A percentile compares a stretch with the other conserved stretches of the same genome.
Evolutionary conservation across 768 basidiomycete species (phyloP).

Genomic region (Lactifluus piperatus): DNA sequence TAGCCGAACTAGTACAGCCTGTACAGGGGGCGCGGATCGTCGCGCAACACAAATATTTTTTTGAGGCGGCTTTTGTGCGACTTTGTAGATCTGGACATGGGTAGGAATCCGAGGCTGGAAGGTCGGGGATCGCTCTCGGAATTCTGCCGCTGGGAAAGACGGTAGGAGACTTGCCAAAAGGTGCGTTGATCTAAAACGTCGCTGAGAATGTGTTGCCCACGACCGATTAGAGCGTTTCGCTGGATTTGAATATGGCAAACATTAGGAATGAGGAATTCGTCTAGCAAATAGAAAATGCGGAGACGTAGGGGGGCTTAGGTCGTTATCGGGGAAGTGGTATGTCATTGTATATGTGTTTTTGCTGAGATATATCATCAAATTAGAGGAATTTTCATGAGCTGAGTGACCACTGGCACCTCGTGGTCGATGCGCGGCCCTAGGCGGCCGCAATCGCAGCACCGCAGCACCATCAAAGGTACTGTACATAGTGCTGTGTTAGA

Average conservation of each 20-base stretch:
- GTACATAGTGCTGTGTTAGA: too few species aligned
- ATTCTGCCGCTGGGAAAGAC: neutral
- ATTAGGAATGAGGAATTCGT: neutral
- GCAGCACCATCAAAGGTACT: neutral
- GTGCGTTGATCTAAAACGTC: neutral
- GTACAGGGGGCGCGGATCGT: constrained; percentile 7
- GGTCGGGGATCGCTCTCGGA: neutral
- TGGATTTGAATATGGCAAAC: neutral
- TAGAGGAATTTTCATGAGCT: neutral
- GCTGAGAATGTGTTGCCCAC: neutral
- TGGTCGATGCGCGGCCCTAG: neutral
- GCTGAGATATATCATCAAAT: neutral
- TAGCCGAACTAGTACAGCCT: too few species aligned
- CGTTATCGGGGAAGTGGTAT: neutral
- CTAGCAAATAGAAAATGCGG: neutral
- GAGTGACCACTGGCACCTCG: neutral
- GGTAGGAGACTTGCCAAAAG: neutral
- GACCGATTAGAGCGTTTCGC: neutral
- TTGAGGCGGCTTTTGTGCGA: constrained; percentile 11
- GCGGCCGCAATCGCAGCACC: neutral
- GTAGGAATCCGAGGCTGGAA: neutral
- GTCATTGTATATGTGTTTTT: neutral
- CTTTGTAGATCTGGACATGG: constrained; percentile 3
- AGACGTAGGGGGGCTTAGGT: neutral
- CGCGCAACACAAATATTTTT: too few species aligned